phyloP scores from a whole-genome alignment of 2,329 filamentous ascomycete species.

The Aureobasidium sp. region DNA sequence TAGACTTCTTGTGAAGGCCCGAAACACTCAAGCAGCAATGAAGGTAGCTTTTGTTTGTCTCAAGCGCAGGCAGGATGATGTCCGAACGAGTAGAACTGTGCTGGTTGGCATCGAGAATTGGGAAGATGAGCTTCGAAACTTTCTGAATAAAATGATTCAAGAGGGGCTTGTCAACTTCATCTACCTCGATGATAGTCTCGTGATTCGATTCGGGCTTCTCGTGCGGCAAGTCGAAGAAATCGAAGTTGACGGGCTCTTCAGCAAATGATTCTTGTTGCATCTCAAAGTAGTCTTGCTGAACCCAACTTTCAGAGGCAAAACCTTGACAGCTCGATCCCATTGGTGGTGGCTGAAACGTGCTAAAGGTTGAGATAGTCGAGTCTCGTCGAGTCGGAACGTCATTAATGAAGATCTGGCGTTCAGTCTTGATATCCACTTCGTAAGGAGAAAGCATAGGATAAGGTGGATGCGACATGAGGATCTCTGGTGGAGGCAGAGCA shows the following conservation, averaged over 20 bases:
- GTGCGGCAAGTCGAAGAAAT: constrained; percentile 78
- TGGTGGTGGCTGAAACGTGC: constrained; percentile 76
- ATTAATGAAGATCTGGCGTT: constrained; percentile 88
- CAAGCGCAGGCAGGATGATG: constrained; percentile 77
- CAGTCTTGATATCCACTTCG: constrained; percentile 93
- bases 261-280: constrained; percentile 60
- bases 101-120: constrained; percentile 83
- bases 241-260: constrained; percentile 55
- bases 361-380: constrained; percentile 86
- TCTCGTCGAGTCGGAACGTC: constrained; percentile 79
- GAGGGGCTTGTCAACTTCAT: constrained; percentile 78
- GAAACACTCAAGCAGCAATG: constrained; percentile 94
- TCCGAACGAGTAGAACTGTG: constrained; percentile 74
- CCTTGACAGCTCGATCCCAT: constrained; percentile 57
- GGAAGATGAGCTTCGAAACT: constrained; percentile 84
- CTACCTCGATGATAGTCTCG: constrained; percentile 71
- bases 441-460: constrained; percentile 67
- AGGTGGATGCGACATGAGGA: constrained; percentile 39
- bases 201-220: constrained; percentile 55
- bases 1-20: constrained; percentile 84
- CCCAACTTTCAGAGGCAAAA: constrained; percentile 60
- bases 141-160: constrained; percentile 86
- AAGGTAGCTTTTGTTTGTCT: constrained; percentile 86
- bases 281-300: constrained; percentile 63
- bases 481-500: constrained; percentile 51